phyloP scores from a whole-genome alignment of 371 early-diverging fungal species.

The Batkoa obscura region DNA sequence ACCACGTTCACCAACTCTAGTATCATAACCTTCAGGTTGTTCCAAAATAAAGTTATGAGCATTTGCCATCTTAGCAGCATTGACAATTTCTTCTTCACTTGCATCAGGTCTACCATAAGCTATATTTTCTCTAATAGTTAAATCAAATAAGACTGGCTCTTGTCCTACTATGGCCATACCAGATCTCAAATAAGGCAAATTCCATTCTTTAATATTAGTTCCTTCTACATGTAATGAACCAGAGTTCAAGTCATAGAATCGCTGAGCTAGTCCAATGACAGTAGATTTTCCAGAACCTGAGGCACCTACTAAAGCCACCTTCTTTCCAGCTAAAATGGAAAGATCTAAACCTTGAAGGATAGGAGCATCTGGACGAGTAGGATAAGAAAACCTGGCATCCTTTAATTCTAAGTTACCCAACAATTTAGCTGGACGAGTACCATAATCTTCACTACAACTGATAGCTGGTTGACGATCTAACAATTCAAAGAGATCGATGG shows the following conservation, averaged over 20 bases:
- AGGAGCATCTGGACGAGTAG: slow-evolving; percentile 34
- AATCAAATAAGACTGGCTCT: slow-evolving; percentile 73
- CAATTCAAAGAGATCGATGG: slow-evolving; percentile 46
- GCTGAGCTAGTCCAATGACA: slow-evolving; percentile 35
- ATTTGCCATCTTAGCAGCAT: slow-evolving; percentile 42
- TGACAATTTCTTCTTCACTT: slow-evolving; percentile 33
- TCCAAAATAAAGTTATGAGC: slow-evolving; percentile 52
- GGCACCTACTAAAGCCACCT: slow-evolving; percentile 12
- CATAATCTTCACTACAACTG: slow-evolving; percentile 17
- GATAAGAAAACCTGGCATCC: slow-evolving; percentile 46
- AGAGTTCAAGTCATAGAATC: slow-evolving; percentile 42
- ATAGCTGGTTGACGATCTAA: slow-evolving; percentile 36
- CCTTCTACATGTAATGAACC: slow-evolving; percentile 53
- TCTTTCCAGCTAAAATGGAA: slow-evolving; percentile 42
- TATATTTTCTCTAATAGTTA: slow-evolving; percentile 73
- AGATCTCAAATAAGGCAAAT: slow-evolving; percentile 35
- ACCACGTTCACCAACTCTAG: slow-evolving; percentile 54
- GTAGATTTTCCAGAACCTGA: slow-evolving; percentile 56
- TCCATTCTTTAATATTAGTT: slow-evolving; percentile 33
- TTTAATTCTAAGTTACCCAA: slow-evolving; percentile 41
- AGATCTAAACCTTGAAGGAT: slow-evolving; percentile 41
- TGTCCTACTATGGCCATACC: slow-evolving; percentile 73
- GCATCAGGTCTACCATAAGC: slow-evolving; percentile 23
- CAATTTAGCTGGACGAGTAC: slow-evolving; percentile 14
- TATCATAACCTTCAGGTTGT: slow-evolving; percentile 56